A percentile compares a stretch with the other conserved stretches of the same genome.
These are phyloP conservation scores for Inga laurina DNA, from an alignment of 306 rosid genomes.

Conservation along the genomic window DNA sequence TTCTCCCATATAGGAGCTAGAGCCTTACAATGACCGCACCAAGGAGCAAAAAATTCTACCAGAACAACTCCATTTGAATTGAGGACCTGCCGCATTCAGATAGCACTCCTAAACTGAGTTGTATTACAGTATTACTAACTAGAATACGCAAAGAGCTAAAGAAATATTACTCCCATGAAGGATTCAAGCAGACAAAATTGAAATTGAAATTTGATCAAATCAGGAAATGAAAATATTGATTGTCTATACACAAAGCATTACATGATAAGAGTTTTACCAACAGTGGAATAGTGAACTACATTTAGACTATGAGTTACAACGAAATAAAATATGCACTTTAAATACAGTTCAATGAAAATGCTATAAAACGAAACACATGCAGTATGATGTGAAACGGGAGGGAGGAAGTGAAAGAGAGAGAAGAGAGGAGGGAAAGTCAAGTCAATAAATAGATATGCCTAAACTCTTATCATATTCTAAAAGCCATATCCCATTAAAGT, in stretches of 20 bases:
- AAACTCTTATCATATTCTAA: too few species aligned
- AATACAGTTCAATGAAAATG: neutral
- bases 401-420: too few species aligned
- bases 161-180: constrained; percentile 1
- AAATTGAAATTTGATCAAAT: neutral
- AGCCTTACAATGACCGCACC: constrained; percentile 99
- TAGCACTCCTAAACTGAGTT: constrained; percentile 16
- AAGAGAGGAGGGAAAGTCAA: too few species aligned
- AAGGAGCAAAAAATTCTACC: constrained; percentile 97
- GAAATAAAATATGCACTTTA: neutral
- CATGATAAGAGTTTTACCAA: neutral
- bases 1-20: constrained; percentile 95
- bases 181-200: neutral
- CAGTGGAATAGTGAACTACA: neutral
- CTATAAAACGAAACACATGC: neutral
- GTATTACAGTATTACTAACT: constrained; percentile 8
- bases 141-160: neutral
- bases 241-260: neutral
- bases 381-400: too few species aligned
- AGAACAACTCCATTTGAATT: constrained; percentile 90
- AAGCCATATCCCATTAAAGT: neutral
- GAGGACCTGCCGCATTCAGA: constrained; percentile 67
- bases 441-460: too few species aligned
- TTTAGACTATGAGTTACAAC: neutral
- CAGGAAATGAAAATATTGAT: neutral